Evolutionary conservation across 2,329 filamentous ascomycete species (phyloP).

Genomic region (Podosphaera leucotricha): DNA sequence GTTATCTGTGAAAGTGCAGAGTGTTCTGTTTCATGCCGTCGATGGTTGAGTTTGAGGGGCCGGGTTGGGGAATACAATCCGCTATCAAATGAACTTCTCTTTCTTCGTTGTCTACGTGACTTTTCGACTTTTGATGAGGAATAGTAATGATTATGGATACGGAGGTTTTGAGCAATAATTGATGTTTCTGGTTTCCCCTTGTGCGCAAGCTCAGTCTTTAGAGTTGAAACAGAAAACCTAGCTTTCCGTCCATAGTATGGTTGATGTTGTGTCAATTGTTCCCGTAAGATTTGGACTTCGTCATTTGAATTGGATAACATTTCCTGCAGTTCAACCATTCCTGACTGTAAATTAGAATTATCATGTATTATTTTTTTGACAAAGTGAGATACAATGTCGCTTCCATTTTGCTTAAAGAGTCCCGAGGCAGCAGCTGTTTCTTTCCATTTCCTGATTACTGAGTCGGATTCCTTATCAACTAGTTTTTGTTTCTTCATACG

Average conservation of each 20-base stretch:
- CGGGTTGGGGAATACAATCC: constrained; percentile 34
- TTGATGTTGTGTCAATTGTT: constrained; percentile 61
- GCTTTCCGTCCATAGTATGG: constrained; percentile 20
- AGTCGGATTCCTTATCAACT: constrained; percentile 61
- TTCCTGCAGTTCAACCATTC: constrained; percentile 74
- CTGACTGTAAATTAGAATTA: constrained; percentile 79
- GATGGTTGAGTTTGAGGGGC: constrained; percentile 9
- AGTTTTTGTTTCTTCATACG: constrained; percentile 66
- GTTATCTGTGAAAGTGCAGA: constrained; percentile 20
- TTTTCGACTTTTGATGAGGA: constrained; percentile 45
- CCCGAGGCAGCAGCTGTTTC: constrained; percentile 43
- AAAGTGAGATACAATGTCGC: constrained; percentile 73
- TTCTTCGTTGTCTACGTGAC: constrained; percentile 43
- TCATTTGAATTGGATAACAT: constrained; percentile 82
- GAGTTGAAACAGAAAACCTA: constrained; percentile 23
- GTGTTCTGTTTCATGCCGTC: constrained; percentile 19
- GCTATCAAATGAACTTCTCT: constrained; percentile 38
- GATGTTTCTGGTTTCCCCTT: constrained; percentile 18
- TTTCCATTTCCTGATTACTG: constrained; percentile 58
- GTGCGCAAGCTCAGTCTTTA: constrained; percentile 48
- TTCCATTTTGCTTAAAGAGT: constrained; percentile 30
- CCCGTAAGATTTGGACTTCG: constrained; percentile 68
- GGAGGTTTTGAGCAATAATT: constrained; percentile 45
- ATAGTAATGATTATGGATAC: constrained; percentile 92
- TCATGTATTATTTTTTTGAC: constrained; percentile 89